phyloP scores from a whole-genome alignment of 352 stramenopile genomes.

The Elongisporangium undulatum region DNA sequence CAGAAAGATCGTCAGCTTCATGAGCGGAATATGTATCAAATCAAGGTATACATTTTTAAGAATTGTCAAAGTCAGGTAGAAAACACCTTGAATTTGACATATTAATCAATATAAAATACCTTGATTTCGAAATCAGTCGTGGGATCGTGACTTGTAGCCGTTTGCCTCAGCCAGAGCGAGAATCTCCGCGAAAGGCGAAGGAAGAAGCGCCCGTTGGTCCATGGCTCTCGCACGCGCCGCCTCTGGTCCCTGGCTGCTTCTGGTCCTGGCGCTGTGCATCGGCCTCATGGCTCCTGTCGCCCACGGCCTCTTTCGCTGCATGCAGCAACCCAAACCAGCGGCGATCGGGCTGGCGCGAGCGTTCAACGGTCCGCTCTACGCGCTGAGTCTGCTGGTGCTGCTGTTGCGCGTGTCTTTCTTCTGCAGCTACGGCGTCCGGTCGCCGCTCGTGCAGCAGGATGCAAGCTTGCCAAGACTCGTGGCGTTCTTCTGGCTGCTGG shows the following conservation, averaged over 20 bases:
- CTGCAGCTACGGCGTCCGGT: background rate
- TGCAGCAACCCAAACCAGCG: constrained; percentile 6
- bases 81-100: no score
- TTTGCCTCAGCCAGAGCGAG: background rate
- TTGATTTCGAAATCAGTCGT: background rate
- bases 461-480: background rate
- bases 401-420: constrained; percentile 20
- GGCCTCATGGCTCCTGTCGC: constrained; percentile 7
- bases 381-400: constrained; percentile 14
- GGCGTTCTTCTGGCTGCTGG: constrained; percentile 26
- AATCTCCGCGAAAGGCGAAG: background rate
- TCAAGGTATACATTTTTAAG: background rate
- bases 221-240: constrained; percentile 8
- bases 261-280: constrained; percentile 9
- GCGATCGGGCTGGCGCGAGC: constrained; percentile 12
- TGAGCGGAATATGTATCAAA: background rate
- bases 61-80: background rate
- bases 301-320: constrained; percentile 8
- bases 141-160: background rate
- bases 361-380: constrained; percentile 26
- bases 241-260: constrained; percentile 2
- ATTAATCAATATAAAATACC: background rate
- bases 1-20: background rate
- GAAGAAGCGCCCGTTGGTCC: constrained; percentile 4
- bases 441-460: background rate